phyloP scores from a whole-genome alignment of 1,284 basidiomycete species.

The Gomphus bonarii region DNA sequence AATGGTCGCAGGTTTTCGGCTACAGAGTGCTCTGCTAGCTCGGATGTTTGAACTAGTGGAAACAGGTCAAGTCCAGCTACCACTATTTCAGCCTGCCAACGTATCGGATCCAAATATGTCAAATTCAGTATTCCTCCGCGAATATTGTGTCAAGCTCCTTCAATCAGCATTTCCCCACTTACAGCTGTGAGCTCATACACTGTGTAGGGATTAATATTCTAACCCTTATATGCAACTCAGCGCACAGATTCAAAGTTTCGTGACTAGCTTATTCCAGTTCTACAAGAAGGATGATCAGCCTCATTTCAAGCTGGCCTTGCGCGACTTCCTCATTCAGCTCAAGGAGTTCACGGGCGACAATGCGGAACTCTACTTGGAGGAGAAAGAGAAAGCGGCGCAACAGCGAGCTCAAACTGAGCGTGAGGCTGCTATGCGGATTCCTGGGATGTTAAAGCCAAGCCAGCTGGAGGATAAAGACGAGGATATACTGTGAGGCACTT shows the following conservation, averaged over 20 bases:
- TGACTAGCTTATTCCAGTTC: constrained; percentile 75
- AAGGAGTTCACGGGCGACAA: constrained; percentile 90
- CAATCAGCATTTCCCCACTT: constrained; percentile 88
- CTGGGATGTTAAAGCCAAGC: constrained; percentile 97
- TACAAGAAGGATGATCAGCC: constrained; percentile 69
- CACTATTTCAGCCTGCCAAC: constrained; percentile 76
- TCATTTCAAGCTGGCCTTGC: constrained; percentile 90
- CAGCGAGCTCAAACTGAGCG: constrained; percentile 69
- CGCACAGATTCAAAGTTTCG: constrained; percentile 69
- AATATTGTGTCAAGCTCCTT: constrained; percentile 83
- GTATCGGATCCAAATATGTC: constrained; percentile 68
- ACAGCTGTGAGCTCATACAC: constrained; percentile 47
- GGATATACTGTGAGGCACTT: constrained; percentile 27
- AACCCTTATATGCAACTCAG: constrained; percentile 15
- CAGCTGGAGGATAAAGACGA: constrained; percentile 90
- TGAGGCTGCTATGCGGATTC: constrained; percentile 85
- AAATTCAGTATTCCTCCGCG: constrained; percentile 78
- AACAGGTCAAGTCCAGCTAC: constrained; percentile 70
- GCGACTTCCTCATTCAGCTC: constrained; percentile 85
- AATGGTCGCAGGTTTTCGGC: constrained; percentile 57
- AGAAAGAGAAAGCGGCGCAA: constrained; percentile 83
- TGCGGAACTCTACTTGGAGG: constrained; percentile 84
- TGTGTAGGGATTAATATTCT: constrained; percentile 23
- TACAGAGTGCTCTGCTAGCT: constrained; percentile 83
- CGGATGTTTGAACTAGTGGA: constrained; percentile 93